Conservation (phyloP, 495 filamentous ascomycete genomes). For the Xylaria grammica region DNA sequence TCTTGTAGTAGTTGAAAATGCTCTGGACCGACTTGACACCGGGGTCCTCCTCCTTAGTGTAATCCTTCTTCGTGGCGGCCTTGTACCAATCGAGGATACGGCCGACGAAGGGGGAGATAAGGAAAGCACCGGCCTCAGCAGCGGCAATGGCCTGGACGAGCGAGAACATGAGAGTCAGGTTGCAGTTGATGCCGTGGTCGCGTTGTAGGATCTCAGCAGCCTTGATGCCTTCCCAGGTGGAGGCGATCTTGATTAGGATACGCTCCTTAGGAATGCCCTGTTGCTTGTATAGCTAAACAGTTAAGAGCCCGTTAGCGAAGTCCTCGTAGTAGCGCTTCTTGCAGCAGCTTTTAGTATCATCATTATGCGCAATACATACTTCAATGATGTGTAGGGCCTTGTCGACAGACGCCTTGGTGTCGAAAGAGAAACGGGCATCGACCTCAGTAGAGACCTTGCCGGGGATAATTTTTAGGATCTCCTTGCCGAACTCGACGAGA, state of each 20-base stretch:
- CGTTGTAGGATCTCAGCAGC: slow-evolving; percentile 92
- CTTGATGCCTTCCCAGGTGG: slow-evolving; percentile 96
- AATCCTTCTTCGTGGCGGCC: slow-evolving; percentile 91
- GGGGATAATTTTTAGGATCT: slow-evolving; percentile 96
- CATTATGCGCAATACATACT: slow-evolving; percentile 57
- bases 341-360: no score
- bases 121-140: slow-evolving; percentile 95
- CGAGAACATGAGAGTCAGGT: slow-evolving; percentile 99
- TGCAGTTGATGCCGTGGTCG: slow-evolving; percentile 94
- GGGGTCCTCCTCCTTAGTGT: slow-evolving; percentile 85
- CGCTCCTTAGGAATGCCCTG: slow-evolving; percentile 91
- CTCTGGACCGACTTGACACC: slow-evolving; percentile 92
- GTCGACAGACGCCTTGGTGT: slow-evolving; percentile 86
- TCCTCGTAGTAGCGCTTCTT: background rate
- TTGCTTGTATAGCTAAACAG: slow-evolving; percentile 82
- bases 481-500: slow-evolving; percentile 95
- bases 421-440: slow-evolving; percentile 95
- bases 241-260: slow-evolving; percentile 88
- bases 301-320: slow-evolving; percentile 16
- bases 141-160: slow-evolving; percentile 92
- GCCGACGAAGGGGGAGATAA: slow-evolving; percentile 99
- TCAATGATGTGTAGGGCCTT: slow-evolving; percentile 98
- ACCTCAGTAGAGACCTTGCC: slow-evolving; percentile 99
- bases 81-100: slow-evolving; percentile 99
- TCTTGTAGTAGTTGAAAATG: slow-evolving; percentile 99